Evolutionary conservation across 2,329 filamentous ascomycete species (phyloP).

Genomic region (Talaromyces piceae): DNA sequence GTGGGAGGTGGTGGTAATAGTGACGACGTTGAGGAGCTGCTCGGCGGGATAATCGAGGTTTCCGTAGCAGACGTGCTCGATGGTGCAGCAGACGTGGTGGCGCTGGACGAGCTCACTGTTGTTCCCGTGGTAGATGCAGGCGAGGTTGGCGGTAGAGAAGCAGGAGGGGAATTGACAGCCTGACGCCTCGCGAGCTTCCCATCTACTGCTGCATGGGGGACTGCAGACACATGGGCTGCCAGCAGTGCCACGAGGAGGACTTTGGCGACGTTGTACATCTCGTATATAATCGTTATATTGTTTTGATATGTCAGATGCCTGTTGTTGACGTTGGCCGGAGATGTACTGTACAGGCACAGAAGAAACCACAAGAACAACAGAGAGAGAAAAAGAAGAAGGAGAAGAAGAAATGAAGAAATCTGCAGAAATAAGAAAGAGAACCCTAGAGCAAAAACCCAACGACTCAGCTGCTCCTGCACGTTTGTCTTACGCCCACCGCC

Average conservation of each 20-base stretch:
- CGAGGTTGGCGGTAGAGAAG: conserved; percentile 2
- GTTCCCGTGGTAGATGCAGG: not conserved
- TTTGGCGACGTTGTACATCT: conserved; percentile 1
- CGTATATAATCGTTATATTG: too few relatives aligned
- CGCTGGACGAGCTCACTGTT: not conserved
- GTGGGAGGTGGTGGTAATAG: not conserved
- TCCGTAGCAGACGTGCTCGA: not conserved
- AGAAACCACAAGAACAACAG: not conserved
- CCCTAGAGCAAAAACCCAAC: not conserved
- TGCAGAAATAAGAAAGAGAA: not conserved
- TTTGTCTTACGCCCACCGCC: not conserved
- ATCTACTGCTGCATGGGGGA: not conserved
- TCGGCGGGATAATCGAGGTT: not conserved
- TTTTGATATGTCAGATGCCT: too few relatives aligned
- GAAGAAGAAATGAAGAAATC: not conserved
- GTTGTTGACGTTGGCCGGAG: not conserved
- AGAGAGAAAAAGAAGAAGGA: not conserved
- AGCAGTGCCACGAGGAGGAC: conserved; percentile 8
- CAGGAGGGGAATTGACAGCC: conserved; percentile 1
- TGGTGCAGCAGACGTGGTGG: conserved; percentile 1
- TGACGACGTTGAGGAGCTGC: not conserved
- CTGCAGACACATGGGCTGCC: conserved; percentile 5
- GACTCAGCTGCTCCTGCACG: not conserved
- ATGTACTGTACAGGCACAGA: not conserved
- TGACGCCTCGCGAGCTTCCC: conserved; percentile 6